Percentiles rank a stretch among this genome's conserved stretches.
These are phyloP conservation scores for Debaryomyces fabryi DNA, from an alignment of 1,139 yeast species.

Conservation along the genomic window DNA sequence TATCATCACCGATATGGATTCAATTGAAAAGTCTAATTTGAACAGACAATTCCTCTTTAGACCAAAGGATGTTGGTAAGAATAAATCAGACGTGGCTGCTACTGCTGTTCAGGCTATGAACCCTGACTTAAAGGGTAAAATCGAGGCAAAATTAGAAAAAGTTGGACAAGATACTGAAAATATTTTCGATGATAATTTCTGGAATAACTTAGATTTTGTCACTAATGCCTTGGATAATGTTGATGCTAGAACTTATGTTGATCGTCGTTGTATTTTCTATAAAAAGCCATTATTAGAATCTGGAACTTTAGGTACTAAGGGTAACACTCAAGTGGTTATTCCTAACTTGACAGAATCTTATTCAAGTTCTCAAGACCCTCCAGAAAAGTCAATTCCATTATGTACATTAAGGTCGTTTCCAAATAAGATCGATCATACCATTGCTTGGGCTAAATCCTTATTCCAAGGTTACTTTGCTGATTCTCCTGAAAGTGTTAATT, in stretches of 20 bases:
- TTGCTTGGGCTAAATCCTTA: constrained; percentile 97
- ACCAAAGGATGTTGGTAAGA: constrained; percentile 89
- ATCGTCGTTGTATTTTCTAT: constrained; percentile 93
- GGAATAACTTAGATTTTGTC: constrained; percentile 82
- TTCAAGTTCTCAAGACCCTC: constrained; percentile 97
- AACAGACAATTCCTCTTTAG: constrained; percentile 96
- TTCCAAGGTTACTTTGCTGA: constrained; percentile 94
- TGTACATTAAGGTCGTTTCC: constrained; percentile 98
- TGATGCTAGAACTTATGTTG: constrained; percentile 97
- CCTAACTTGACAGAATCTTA: constrained; percentile 94
- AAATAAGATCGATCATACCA: constrained; percentile 95
- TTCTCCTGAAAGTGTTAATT: constrained; percentile 88
- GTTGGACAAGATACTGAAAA: constrained; percentile 93
- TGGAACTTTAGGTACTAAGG: constrained; percentile 97
- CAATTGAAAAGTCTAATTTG: constrained; percentile 92
- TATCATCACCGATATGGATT: constrained; percentile 87
- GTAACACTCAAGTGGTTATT: constrained; percentile 94
- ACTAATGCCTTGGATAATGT: constrained; percentile 97
- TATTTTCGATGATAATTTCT: constrained; percentile 82
- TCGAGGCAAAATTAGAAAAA: constrained; percentile 76
- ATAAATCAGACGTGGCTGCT: constrained; percentile 91
- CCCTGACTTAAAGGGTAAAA: constrained; percentile 77
- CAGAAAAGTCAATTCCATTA: constrained; percentile 94
- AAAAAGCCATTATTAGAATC: constrained; percentile 90
- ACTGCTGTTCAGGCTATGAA: constrained; percentile 82